Conservation (phyloP, 176 grass and related monocot species). For the bread wheat (Triticum aestivum) region IWGSC_CS_RefSeq_v2.1 NC_057805.1:95459693-95460192, state of each 20-base stretch:
- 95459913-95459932: constrained; percentile 21
- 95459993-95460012: not conserved
- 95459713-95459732: constrained; percentile 87
- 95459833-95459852: constrained; percentile 78
- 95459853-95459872: constrained; percentile 50
- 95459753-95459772: constrained; percentile 11
- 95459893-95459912: not conserved
- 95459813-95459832: constrained; percentile 77
- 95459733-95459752: constrained; percentile 47
- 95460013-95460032: not conserved
- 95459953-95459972: constrained; percentile 35
- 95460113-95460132: constrained; percentile 30
- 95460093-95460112: not conserved
- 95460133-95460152: constrained; percentile 7
- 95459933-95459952: constrained; percentile 44
- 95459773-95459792: not conserved
- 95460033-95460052: not conserved
- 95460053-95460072: not conserved
- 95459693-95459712: constrained; percentile 33
- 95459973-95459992: not conserved
- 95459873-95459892: constrained; percentile 3
- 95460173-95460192: not conserved
- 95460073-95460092: not conserved
- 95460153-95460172: constrained; percentile 10
- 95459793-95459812: constrained; percentile 60